Conservation (phyloP, 495 filamentous ascomycete genomes). For the Neurospora sp. region DNA sequence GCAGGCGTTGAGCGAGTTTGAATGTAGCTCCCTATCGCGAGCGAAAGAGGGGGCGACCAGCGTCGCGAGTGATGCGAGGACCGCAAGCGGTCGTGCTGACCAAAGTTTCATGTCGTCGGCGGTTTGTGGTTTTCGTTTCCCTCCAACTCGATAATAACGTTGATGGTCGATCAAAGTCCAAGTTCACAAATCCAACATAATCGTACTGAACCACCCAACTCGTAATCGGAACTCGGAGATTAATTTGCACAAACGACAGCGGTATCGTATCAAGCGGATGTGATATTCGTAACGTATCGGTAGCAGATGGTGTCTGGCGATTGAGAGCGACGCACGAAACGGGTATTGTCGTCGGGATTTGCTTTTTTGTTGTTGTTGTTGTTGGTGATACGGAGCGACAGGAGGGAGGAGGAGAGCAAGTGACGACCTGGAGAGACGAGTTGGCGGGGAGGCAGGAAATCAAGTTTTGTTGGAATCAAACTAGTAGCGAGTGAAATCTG, state of each 20-base stretch:
- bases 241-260: not conserved
- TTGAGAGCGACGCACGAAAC: not conserved
- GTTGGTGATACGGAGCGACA: not conserved
- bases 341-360: not conserved
- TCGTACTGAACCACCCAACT: not conserved
- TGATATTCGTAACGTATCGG: not conserved
- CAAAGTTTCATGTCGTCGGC: not conserved
- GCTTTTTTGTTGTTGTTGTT: not conserved
- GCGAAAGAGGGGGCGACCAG: conserved; percentile 18
- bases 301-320: not conserved
- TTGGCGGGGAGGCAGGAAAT: not conserved
- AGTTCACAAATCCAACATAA: not conserved
- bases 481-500: not conserved
- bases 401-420: not conserved
- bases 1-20: conserved; percentile 69
- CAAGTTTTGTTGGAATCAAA: not conserved
- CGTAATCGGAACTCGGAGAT: not conserved
- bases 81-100: conserved; percentile 18
- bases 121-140: not conserved
- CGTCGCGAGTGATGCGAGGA: conserved; percentile 26
- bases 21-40: conserved; percentile 43
- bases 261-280: not conserved
- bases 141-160: not conserved
- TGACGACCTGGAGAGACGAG: not conserved
- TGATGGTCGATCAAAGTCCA: not conserved